phyloP scores from a whole-genome alignment of 306 rosid genomes.

The Citrullus colocynthis region DNA sequence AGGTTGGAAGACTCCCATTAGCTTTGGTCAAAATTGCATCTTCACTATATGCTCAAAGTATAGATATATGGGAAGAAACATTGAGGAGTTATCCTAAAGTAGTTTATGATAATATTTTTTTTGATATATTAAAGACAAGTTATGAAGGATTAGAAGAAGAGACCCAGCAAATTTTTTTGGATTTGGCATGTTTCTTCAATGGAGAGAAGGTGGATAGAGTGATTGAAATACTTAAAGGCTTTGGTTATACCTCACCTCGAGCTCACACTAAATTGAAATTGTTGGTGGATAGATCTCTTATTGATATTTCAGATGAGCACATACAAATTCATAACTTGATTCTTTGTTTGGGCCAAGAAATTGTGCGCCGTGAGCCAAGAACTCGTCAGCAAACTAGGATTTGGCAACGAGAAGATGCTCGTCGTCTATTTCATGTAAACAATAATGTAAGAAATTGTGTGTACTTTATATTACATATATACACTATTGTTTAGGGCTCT shows the following conservation, averaged over 20 bases:
- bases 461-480: not conserved
- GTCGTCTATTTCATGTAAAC: not conserved
- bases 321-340: constrained; percentile 11
- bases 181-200: not conserved
- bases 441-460: not conserved
- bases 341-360: not conserved
- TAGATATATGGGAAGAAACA: not conserved
- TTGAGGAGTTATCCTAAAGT: not conserved
- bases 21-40: not conserved
- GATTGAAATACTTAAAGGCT: not conserved
- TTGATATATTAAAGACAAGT: not conserved
- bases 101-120: not conserved
- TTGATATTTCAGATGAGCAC: not conserved
- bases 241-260: not conserved
- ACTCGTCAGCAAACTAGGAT: not conserved
- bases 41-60: not conserved
- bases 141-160: not conserved
- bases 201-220: not conserved
- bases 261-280: not conserved
- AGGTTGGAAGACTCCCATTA: not conserved
- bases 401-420: too few species aligned
- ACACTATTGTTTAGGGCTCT: not conserved
- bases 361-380: not conserved
- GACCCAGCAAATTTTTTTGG: not conserved
- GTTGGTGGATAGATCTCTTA: not conserved